A percentile compares a stretch with the other conserved stretches of the same genome.
Conservation (phyloP, 2,329 filamentous ascomycete species). For the Stagonosporopsis vannaccii region DNA sequence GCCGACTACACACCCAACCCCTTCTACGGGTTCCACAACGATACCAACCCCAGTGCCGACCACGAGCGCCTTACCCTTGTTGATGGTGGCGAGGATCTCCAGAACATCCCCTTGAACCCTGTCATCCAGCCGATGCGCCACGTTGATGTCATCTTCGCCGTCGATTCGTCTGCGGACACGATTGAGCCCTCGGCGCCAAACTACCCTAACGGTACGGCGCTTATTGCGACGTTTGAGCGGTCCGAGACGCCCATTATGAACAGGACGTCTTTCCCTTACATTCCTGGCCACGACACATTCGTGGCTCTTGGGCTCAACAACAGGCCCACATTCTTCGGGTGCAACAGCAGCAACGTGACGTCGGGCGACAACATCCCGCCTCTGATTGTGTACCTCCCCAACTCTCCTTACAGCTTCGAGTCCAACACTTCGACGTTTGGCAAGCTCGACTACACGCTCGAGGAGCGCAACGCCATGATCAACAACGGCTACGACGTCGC, state of each 20-base stretch:
- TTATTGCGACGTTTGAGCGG: conserved; percentile 77
- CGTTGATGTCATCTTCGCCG: conserved; percentile 81
- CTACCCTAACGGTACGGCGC: conserved; percentile 80
- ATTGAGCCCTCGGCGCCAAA: conserved; percentile 52
- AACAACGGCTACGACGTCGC: conserved; percentile 84
- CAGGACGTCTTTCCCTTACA: conserved; percentile 72
- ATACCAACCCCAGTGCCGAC: conserved; percentile 64
- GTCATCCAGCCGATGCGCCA: conserved; percentile 75
- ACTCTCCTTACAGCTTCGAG: conserved; percentile 76
- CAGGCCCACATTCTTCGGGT: conserved; percentile 82
- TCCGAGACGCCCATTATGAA: conserved; percentile 67
- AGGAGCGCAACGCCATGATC: conserved; percentile 79
- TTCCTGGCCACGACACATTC: conserved; percentile 80
- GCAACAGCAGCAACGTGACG: conserved; percentile 70
- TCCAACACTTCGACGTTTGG: conserved; percentile 82
- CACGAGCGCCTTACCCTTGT: conserved; percentile 70
- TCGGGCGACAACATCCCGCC: conserved; percentile 60
- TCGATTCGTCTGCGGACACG: conserved; percentile 80
- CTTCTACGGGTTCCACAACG: conserved; percentile 71
- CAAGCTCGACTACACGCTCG: conserved; percentile 67
- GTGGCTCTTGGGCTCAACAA: conserved; percentile 78
- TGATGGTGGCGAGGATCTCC: conserved; percentile 78
- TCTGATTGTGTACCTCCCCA: conserved; percentile 87
- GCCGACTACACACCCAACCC: conserved; percentile 78
- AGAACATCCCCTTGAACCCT: conserved; percentile 82